phyloP scores from a whole-genome alignment of 2,329 filamentous ascomycete species.

The Knoxdaviesia capensis region DNA sequence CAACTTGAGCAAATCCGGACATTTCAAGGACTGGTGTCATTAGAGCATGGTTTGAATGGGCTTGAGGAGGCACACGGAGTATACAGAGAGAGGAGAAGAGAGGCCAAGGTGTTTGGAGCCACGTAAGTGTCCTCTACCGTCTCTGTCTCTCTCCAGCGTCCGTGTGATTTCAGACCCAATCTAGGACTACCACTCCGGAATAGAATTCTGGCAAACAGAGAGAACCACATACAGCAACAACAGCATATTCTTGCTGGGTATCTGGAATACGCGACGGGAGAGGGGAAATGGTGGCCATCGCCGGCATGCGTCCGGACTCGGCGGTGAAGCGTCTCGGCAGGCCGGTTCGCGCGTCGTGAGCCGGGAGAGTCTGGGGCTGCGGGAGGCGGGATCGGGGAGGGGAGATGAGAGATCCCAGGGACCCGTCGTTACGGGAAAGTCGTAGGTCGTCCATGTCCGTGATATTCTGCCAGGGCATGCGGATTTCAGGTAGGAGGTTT shows the following conservation, averaged over 20 bases:
- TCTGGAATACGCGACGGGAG: conserved; percentile 25
- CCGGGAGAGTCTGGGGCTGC: conserved; percentile 23
- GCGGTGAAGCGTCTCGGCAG: conserved; percentile 88
- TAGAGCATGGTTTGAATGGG: not conserved
- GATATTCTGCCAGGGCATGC: conserved; percentile 16
- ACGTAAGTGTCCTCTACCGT: not conserved
- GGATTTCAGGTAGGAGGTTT: not conserved
- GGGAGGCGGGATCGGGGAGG: conserved; percentile 47
- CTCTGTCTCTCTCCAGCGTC: not conserved
- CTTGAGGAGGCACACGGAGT: not conserved
- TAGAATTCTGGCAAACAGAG: not conserved
- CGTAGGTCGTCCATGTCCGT: conserved; percentile 59
- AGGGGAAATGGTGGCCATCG: conserved; percentile 41
- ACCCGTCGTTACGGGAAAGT: conserved; percentile 56
- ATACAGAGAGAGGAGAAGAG: not conserved
- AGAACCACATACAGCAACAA: conserved; percentile 11
- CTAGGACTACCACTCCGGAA: not conserved
- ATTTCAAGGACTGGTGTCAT: not conserved
- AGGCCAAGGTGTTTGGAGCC: no score
- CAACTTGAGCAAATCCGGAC: not conserved
- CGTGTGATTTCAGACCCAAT: no score
- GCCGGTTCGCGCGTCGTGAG: conserved; percentile 52
- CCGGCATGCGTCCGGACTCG: conserved; percentile 67
- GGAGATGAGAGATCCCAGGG: conserved; percentile 56
- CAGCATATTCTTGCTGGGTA: conserved; percentile 25